These are phyloP conservation scores for Rutstroemia sp. DNA, from an alignment of 2,329 filamentous ascomycete species.

Conservation along the genomic window DNA sequence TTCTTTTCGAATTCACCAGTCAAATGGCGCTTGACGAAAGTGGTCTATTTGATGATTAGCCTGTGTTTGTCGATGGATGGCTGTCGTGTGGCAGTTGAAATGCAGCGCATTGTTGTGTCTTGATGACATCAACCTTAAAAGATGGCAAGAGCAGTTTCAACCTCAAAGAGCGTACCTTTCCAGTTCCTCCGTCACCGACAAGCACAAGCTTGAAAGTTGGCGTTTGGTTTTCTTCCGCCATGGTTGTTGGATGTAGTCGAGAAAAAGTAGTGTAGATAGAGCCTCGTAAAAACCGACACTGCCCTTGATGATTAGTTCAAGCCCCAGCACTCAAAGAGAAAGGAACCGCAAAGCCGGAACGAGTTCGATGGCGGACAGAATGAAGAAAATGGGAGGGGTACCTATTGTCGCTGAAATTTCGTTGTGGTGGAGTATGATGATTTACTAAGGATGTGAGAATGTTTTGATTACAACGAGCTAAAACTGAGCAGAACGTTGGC, in stretches of 20 bases:
- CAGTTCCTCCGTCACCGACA: slow-evolving; percentile 97
- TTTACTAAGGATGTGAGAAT: slow-evolving; percentile 21
- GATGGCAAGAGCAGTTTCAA: not conserved
- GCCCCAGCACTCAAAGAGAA: not conserved
- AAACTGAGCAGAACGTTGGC: slow-evolving; percentile 10
- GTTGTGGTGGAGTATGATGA: slow-evolving; percentile 27
- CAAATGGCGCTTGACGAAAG: slow-evolving; percentile 99
- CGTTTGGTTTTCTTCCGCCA: slow-evolving; percentile 52
- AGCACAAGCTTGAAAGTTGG: slow-evolving; percentile 99
- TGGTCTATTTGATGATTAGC: slow-evolving; percentile 59
- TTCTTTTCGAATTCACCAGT: slow-evolving; percentile 99
- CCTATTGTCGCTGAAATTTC: slow-evolving; percentile 22
- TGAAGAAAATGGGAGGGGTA: slow-evolving; percentile 13
- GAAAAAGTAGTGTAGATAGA: slow-evolving; percentile 24
- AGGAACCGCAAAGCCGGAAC: not conserved
- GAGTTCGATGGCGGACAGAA: not conserved
- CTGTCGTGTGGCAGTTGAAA: slow-evolving; percentile 19
- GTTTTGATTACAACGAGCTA: slow-evolving; percentile 25
- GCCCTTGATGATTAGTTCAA: slow-evolving; percentile 1
- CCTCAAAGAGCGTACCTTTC: slow-evolving; percentile 65
- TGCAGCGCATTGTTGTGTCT: slow-evolving; percentile 15
- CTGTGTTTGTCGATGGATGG: slow-evolving; percentile 9
- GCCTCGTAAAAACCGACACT: slow-evolving; percentile 5
- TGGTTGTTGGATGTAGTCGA: slow-evolving; percentile 35
- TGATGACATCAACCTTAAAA: slow-evolving; percentile 8